phyloP scores from a whole-genome alignment of 192 early-diverging fungal species.

The Gigaspora rosea region DNA sequence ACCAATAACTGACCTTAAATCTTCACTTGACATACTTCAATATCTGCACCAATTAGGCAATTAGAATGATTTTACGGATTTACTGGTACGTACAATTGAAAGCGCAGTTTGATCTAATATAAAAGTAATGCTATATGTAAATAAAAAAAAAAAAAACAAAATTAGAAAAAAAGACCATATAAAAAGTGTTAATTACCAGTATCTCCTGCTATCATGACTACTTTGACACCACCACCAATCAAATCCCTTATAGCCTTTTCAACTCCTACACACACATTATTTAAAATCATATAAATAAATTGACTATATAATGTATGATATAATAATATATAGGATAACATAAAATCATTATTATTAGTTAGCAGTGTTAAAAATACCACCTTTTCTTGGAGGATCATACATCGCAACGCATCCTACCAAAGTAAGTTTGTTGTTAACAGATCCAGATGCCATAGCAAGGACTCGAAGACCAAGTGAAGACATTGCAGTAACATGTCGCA shows the following conservation, averaged over 20 bases:
- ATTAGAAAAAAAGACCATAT: too few relatives aligned
- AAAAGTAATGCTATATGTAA: background rate
- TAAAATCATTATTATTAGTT: too few relatives aligned
- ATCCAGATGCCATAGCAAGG: slow-evolving; percentile 79
- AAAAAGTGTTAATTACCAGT: too few relatives aligned
- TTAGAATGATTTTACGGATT: slow-evolving; percentile 49
- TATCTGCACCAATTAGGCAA: slow-evolving; percentile 72
- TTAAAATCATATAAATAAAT: background rate
- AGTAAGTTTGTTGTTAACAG: slow-evolving; percentile 52
- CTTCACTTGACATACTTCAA: slow-evolving; percentile 64
- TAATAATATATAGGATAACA: too few relatives aligned
- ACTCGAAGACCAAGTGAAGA: slow-evolving; percentile 81
- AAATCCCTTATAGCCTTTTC: too few relatives aligned
- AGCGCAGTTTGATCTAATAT: slow-evolving; percentile 78
- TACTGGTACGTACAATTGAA: slow-evolving; percentile 85
- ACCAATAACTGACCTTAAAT: slow-evolving; percentile 64
- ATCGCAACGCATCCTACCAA: slow-evolving; percentile 89
- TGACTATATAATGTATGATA: too few relatives aligned
- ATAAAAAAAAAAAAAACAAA: background rate
- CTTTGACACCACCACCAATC: too few relatives aligned
- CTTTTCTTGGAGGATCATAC: slow-evolving; percentile 86
- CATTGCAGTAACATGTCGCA: slow-evolving; percentile 63
- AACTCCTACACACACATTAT: slow-evolving; percentile 49
- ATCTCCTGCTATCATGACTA: too few relatives aligned
- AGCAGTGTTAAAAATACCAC: too few relatives aligned